Evolutionary conservation across 495 filamentous ascomycete genomes (phyloP), one percentile per base, ranked within the genome.

Genomic region (Penicillium coffeae): DNA sequence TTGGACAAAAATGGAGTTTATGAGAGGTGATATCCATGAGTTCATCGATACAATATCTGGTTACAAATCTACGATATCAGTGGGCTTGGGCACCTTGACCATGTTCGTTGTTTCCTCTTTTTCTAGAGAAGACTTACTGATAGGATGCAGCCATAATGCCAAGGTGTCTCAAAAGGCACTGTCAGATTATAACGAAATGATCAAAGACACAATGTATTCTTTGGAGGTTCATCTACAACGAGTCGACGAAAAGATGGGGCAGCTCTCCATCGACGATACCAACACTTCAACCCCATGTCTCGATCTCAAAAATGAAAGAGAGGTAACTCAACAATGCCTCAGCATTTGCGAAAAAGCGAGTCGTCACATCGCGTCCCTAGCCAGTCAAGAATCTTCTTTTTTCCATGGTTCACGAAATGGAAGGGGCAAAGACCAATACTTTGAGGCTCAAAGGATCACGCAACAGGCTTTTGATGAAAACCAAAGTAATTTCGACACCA

Each of bases 11-110:
- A 52, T 36, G 43, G 56, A 56, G 21, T 42, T 63, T 22, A 63
- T 59, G 55, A 63, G 55, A 59, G 55, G 59, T 33, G 44, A 59
- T 38, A 63, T 63, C 30, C 54, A 57, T 50, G 47, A 54, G 46
- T 63, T 63, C 42, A 63, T 63, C 19, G 59, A 63, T 42, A 56
- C 40, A 42, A 45, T 63, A 32, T 47, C 47, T 45, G 55, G 39
- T 14, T 63, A 63, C 44, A 63, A 63, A 44, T 52, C 59, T 15
- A 63, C 52, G 16, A 63, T 63, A 44, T 49, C 50, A 20, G 55
- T 63, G 47, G 52, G 49, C 45, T 37, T 63, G n/a, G 56, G 55
- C 30, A 55, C 48, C 22, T 43, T 63, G 27, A 63, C 50, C 20
- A 59, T 63, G 55, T 63, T 46, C 54, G 50, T 47, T 45, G 3